phyloP scores from a whole-genome alignment of 805 yeast species.

The Metschnikowia koreensis region DNA sequence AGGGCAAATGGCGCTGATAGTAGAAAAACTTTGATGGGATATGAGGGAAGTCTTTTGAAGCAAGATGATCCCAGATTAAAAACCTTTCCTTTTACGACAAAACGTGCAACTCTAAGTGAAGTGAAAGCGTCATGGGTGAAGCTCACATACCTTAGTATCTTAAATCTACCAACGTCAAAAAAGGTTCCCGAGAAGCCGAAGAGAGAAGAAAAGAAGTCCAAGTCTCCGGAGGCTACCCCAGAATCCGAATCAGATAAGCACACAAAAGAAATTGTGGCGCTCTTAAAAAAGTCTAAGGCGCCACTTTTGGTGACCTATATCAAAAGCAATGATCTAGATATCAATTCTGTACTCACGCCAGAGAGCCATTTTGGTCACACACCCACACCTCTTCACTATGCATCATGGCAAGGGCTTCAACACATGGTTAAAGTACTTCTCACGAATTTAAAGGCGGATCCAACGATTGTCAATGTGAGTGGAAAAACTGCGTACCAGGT shows the following conservation, averaged over 20 bases:
- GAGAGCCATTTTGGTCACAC: constrained; percentile 45
- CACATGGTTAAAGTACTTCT: constrained; percentile 68
- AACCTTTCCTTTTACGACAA: constrained; percentile 84
- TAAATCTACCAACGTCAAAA: constrained; percentile 50
- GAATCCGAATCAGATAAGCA: constrained; percentile 41
- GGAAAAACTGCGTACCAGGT: constrained; percentile 73
- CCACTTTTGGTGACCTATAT: constrained; percentile 68
- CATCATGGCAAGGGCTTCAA: constrained; percentile 62
- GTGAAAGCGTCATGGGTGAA: constrained; percentile 82
- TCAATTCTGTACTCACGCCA: constrained; percentile 59
- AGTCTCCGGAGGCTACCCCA: constrained; percentile 9
- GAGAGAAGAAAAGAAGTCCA: constrained; percentile 13
- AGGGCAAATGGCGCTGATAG: constrained; percentile 77
- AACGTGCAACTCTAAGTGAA: constrained; percentile 79
- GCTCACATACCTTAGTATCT: constrained; percentile 56
- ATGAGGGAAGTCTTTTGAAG: constrained; percentile 54
- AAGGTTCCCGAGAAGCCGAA: constrained; percentile 16
- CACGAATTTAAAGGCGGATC: constrained; percentile 66
- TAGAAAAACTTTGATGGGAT: constrained; percentile 63
- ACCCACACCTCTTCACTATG: constrained; percentile 80
- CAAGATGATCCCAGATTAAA: constrained; percentile 61
- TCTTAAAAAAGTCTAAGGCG: constrained; percentile 71
- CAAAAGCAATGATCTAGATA: constrained; percentile 52
- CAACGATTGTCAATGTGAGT: constrained; percentile 49
- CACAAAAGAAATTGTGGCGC: constrained; percentile 55